Evolutionary conservation across 768 basidiomycete species (phyloP).

Genomic region (Lentinula detonsa): DNA sequence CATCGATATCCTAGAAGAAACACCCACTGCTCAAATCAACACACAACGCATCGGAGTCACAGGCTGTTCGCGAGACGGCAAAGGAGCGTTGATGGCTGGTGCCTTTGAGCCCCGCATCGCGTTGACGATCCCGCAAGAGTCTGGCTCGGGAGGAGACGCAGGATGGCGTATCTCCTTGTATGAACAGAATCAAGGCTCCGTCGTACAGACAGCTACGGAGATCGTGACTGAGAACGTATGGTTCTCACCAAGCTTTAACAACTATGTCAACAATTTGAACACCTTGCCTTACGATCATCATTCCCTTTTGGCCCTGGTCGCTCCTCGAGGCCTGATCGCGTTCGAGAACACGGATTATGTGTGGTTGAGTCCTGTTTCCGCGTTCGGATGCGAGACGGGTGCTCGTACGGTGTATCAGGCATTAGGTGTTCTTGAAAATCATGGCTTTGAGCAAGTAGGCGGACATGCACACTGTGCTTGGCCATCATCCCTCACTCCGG

Average conservation of each 20-base stretch:
- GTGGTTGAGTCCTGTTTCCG: conserved; percentile 48
- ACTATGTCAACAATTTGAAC: conserved; percentile 37
- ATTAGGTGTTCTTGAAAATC: conserved; percentile 35
- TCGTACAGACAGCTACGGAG: conserved; percentile 49
- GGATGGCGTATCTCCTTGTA: conserved; percentile 55
- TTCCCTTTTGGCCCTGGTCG: conserved; percentile 46
- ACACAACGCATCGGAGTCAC: conserved; percentile 44
- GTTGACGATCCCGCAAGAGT: conserved; percentile 58
- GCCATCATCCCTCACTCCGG: conserved; percentile 38
- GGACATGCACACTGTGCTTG: conserved; percentile 51
- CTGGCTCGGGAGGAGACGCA: conserved; percentile 53
- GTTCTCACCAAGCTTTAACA: conserved; percentile 47
- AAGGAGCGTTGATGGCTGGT: conserved; percentile 53
- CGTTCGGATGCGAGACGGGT: conserved; percentile 46
- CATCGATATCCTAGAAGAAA: conserved; percentile 53
- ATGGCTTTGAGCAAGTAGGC: conserved; percentile 51
- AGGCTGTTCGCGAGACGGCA: conserved; percentile 57
- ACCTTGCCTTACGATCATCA: conserved; percentile 58
- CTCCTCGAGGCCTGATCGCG: conserved; percentile 46
- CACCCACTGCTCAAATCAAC: conserved; percentile 41
- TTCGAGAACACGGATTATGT: conserved; percentile 52
- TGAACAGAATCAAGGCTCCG: conserved; percentile 34
- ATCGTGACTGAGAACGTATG: conserved; percentile 60
- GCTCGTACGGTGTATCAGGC: conserved; percentile 47
- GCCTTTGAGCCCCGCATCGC: conserved; percentile 55